Evolutionary conservation across 2,329 filamentous ascomycete genomes (phyloP).

Genomic region (Stagonosporopsis chrysanthemi): DNA sequence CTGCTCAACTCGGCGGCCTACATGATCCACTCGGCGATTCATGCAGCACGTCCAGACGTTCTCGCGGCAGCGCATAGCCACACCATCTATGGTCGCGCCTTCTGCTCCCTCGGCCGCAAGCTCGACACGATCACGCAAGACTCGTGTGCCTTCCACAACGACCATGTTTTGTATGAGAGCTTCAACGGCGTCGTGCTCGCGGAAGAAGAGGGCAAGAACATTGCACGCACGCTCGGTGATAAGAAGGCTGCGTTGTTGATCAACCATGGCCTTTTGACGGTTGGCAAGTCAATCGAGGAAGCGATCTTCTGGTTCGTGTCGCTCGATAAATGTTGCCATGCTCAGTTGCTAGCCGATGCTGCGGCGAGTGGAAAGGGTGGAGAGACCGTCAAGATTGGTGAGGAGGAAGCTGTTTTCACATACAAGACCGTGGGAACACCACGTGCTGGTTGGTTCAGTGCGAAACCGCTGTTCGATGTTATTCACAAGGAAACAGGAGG

Average conservation of each 20-base stretch:
- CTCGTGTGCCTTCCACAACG: constrained; percentile 61
- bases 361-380: constrained; percentile 68
- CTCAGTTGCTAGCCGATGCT: constrained; percentile 62
- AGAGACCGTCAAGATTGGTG: constrained; percentile 70
- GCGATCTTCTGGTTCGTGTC: constrained; percentile 63
- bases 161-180: constrained; percentile 60
- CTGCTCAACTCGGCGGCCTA: constrained; percentile 59
- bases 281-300: constrained; percentile 59
- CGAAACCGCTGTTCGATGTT: constrained; percentile 74
- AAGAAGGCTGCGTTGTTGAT: constrained; percentile 62
- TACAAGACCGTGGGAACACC: constrained; percentile 70
- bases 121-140: constrained; percentile 68
- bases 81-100: constrained; percentile 66
- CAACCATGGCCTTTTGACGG: constrained; percentile 62
- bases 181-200: constrained; percentile 64
- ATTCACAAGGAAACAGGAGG: constrained; percentile 67
- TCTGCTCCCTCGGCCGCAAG: constrained; percentile 66
- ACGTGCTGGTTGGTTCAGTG: constrained; percentile 71
- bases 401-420: constrained; percentile 73
- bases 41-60: constrained; percentile 66
- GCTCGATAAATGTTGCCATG: constrained; percentile 62
- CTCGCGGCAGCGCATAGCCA: constrained; percentile 67
- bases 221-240: constrained; percentile 57
- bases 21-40: constrained; percentile 67
- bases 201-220: constrained; percentile 61